phyloP scores from a whole-genome alignment of 139 green algal genomes.

The Chlorella sorokiniana region DNA sequence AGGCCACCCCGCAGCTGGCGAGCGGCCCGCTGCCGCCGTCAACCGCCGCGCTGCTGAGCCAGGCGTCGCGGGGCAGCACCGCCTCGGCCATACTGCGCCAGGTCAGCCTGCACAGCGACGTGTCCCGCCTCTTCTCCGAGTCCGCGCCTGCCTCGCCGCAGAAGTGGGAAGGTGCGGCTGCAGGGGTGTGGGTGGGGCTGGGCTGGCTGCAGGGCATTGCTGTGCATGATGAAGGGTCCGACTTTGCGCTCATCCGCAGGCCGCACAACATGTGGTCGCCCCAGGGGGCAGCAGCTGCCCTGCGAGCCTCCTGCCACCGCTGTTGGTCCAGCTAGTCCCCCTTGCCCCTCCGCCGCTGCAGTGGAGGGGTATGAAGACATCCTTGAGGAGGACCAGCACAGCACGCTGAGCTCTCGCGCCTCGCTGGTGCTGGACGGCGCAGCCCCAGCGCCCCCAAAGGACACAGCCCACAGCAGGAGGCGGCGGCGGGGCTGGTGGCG shows the following conservation, averaged over 20 bases:
- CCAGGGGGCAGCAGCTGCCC: no score
- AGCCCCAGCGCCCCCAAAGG: no score
- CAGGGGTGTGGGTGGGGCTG: no score
- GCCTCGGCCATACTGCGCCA: conserved; percentile 27
- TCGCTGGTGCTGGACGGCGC: not conserved
- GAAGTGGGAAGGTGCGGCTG: not conserved
- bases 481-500: no score
- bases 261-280: no score
- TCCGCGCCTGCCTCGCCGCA: not conserved
- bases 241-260: no score
- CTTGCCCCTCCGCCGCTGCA: not conserved
- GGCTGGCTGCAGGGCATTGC: no score
- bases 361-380: conserved; percentile 17
- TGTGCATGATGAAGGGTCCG: no score
- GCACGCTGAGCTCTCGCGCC: not conserved
- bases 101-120: not conserved
- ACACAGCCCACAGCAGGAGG: no score
- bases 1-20: not conserved
- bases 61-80: not conserved
- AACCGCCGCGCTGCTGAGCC: not conserved
- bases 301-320: no score
- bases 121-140: not conserved
- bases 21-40: not conserved
- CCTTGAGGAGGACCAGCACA: not conserved
- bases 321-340: not conserved